Conservation (phyloP, 1,284 basidiomycete genomes). For the Moesziomyces parantarcticus region DNA sequence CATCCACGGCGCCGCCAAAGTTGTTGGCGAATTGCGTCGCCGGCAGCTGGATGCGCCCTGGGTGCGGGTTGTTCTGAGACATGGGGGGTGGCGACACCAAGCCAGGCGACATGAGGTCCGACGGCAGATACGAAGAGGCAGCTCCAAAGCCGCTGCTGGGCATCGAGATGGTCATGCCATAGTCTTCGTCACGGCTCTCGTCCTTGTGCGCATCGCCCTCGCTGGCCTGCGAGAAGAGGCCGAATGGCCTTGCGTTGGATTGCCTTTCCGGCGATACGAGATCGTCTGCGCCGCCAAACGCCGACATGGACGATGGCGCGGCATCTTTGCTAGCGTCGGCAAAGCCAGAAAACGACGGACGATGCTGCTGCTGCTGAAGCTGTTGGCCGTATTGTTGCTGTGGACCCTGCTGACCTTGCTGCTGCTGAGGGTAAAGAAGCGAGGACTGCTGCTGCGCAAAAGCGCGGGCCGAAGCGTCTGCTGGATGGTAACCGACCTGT, state of each 20-base stretch:
- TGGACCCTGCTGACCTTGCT: constrained; percentile 6
- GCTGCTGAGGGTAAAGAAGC: constrained; percentile 3
- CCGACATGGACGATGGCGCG: constrained; percentile 4
- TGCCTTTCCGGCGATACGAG: constrained; percentile 1
- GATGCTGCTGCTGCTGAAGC: constrained; percentile 22
- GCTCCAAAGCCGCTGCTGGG: constrained; percentile 34
- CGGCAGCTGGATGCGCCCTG: constrained; percentile 60
- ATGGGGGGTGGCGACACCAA: constrained; percentile 34
- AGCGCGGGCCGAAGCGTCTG: constrained; percentile 6
- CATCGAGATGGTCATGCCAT: constrained; percentile 41
- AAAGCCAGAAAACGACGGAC: constrained; percentile 25
- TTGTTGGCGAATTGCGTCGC: constrained; percentile 36
- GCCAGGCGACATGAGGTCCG: constrained; percentile 50
- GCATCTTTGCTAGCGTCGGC: constrained; percentile 11
- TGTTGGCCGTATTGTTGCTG: constrained; percentile 16
- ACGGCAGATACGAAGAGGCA: constrained; percentile 41
- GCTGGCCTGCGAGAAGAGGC: constrained; percentile 3
- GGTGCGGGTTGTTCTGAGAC: constrained; percentile 27
- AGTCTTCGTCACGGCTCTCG: constrained; percentile 9
- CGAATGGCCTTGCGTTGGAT: constrained; percentile 13
- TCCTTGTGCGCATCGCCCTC: constrained; percentile 5
- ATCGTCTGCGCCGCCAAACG: constrained; percentile 9
- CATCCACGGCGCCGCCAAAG: constrained; percentile 13
- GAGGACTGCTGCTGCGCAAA: constrained; percentile 19
- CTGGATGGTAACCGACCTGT: constrained; percentile 13